These are phyloP conservation scores for Cladophialophora psammophila DNA, from an alignment of 2,329 filamentous ascomycete species.

Conservation along the genomic window DNA sequence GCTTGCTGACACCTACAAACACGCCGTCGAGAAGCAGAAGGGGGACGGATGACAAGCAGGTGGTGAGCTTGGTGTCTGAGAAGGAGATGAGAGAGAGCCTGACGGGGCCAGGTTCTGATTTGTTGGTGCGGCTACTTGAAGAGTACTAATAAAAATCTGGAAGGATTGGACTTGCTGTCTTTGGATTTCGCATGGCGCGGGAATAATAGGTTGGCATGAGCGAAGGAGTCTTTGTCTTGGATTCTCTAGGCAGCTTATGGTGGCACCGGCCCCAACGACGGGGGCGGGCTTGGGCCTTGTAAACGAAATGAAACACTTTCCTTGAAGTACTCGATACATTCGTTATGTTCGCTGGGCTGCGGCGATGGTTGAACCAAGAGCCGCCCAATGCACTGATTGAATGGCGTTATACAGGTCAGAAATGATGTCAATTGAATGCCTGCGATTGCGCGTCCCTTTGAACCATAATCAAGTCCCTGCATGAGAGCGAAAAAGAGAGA, in stretches of 20 bases:
- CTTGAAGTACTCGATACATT: not conserved
- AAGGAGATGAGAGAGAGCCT: slow-evolving; percentile 78
- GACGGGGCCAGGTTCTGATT: slow-evolving; percentile 60
- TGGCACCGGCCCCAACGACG: not conserved
- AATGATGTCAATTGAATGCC: slow-evolving; percentile 11
- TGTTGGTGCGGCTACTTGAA: slow-evolving; percentile 51
- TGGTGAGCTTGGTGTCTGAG: slow-evolving; percentile 81
- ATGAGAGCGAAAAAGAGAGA: not conserved
- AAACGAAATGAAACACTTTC: not conserved
- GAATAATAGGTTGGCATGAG: slow-evolving; percentile 24
- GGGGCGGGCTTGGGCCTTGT: not conserved
- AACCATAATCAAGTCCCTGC: not conserved
- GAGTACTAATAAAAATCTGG: slow-evolving; percentile 25
- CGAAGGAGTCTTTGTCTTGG: slow-evolving; percentile 25
- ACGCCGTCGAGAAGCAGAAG: slow-evolving; percentile 62
- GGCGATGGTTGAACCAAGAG: too few relatives aligned
- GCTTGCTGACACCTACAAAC: slow-evolving; percentile 72
- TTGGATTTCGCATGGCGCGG: slow-evolving; percentile 28
- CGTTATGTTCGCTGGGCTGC: not conserved
- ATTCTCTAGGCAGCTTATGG: slow-evolving; percentile 19
- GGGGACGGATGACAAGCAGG: slow-evolving; percentile 74
- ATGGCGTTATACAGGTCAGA: not conserved
- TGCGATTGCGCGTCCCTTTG: slow-evolving; percentile 11
- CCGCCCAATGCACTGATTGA: too few relatives aligned
- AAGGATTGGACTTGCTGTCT: slow-evolving; percentile 15